A percentile compares a stretch with the other conserved stretches of the same genome.
phyloP scores from a whole-genome alignment of 345 rosid species.

The Eucalyptus erythrocorys region DNA sequence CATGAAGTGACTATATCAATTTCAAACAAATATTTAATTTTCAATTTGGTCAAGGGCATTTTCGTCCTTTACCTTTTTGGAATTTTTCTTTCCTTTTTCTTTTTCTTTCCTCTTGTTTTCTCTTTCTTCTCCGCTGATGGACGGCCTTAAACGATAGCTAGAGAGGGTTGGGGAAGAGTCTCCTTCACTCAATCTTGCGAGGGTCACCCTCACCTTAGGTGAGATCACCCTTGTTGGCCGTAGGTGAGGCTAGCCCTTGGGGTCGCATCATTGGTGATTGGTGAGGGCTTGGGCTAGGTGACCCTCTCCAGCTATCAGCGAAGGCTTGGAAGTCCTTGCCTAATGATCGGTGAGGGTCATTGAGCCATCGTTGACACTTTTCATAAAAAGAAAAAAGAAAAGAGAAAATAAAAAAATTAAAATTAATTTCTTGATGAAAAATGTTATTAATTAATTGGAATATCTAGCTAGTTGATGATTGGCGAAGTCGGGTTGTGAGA shows the following conservation, averaged over 20 bases:
- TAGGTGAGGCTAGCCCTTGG: too few species aligned
- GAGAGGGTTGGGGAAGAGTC: rapidly evolving
- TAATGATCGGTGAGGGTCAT: rapidly evolving
- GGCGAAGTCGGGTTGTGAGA: rapidly evolving
- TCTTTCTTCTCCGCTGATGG: too few species aligned
- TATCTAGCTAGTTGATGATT: rapidly evolving
- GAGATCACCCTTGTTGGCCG: too few species aligned
- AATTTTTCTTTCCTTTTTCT: too few species aligned
- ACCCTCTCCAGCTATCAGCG: rapidly evolving
- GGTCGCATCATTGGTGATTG: rapidly evolving
- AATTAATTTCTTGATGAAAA: too few species aligned
- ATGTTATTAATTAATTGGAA: rapidly evolving
- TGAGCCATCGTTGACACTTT: rapidly evolving
- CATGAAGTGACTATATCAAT: rapidly evolving
- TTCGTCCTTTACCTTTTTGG: rapidly evolving
- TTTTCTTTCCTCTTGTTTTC: too few species aligned
- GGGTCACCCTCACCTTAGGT: rapidly evolving
- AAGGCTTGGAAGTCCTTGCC: rapidly evolving
- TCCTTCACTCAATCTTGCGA: rapidly evolving
- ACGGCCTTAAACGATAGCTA: rapidly evolving
- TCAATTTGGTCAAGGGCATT: too few species aligned
- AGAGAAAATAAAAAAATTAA: rapidly evolving
- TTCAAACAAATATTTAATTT: rapidly evolving
- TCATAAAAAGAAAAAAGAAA: rapidly evolving
- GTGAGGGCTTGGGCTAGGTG: rapidly evolving